These are phyloP conservation scores for Lactifluus echinatus DNA, from an alignment of 768 basidiomycete species.

Conservation along the genomic window DNA sequence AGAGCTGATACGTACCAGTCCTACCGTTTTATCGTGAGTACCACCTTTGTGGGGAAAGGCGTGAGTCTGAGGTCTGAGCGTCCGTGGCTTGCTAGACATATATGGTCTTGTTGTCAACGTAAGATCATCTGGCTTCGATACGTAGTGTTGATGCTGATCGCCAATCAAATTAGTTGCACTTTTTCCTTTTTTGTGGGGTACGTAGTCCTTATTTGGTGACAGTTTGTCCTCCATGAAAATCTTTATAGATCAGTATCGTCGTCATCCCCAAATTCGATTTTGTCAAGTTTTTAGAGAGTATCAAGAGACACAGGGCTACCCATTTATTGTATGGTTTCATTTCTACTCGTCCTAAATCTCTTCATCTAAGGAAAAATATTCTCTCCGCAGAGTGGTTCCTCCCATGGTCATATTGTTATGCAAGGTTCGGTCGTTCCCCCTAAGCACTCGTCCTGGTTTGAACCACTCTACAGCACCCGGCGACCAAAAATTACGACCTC, in stretches of 20 bases:
- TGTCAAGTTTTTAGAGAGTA: slow-evolving; percentile 27
- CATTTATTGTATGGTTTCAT: slow-evolving; percentile 26
- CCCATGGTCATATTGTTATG: slow-evolving; percentile 27
- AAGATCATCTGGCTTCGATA: background rate
- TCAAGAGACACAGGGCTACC: slow-evolving; percentile 26
- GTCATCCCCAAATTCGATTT: slow-evolving; percentile 30
- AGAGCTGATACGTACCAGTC: slow-evolving; percentile 18
- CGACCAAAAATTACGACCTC: slow-evolving; percentile 27
- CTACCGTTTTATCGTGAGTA: slow-evolving; percentile 27
- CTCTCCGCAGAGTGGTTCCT: slow-evolving; percentile 22
- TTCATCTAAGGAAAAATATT: background rate
- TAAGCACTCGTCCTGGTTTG: background rate
- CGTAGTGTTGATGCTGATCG: background rate
- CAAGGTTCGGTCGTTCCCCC: slow-evolving; percentile 22
- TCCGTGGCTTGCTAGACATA: slow-evolving; percentile 45
- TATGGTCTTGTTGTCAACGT: slow-evolving; percentile 28
- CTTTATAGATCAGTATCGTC: slow-evolving; percentile 25
- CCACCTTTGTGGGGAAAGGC: background rate
- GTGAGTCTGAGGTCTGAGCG: background rate
- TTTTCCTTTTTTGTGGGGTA: slow-evolving; percentile 24
- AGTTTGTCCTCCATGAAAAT: background rate
- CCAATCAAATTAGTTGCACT: slow-evolving; percentile 23
- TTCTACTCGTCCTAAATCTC: background rate
- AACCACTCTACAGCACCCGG: slow-evolving; percentile 22
- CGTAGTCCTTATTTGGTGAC: background rate